Percentiles rank a stretch among this genome's conserved stretches.
Evolutionary conservation across 768 basidiomycete species (phyloP).

Genomic region (Leccinellum luteum): DNA sequence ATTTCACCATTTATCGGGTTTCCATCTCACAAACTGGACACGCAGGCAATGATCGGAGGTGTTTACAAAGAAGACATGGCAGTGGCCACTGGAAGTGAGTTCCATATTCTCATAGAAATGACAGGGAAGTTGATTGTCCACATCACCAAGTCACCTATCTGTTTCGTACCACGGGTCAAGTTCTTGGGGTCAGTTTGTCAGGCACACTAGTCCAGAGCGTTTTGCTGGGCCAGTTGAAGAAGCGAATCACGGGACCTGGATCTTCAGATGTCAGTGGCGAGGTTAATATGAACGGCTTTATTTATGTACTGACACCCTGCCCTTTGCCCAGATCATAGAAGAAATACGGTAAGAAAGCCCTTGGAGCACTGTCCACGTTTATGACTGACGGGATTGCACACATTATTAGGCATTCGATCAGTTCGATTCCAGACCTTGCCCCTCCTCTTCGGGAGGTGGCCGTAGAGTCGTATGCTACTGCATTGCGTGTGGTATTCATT

Average conservation of each 20-base stretch:
- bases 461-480: conserved; percentile 73
- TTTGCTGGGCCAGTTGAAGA: conserved; percentile 64
- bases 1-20: conserved; percentile 5
- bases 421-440: conserved; percentile 63
- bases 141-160: conserved; percentile 78
- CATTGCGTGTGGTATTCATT: conserved; percentile 80
- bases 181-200: conserved; percentile 87
- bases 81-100: conserved; percentile 86
- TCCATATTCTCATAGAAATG: conserved; percentile 9
- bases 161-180: conserved; percentile 93
- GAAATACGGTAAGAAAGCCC: conserved; percentile 51
- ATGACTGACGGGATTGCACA: conserved; percentile 11
- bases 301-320: conserved; percentile 16
- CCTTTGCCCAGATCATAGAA: conserved; percentile 60
- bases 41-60: conserved; percentile 82
- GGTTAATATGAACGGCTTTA: conserved; percentile 24
- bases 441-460: conserved; percentile 58
- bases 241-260: conserved; percentile 73
- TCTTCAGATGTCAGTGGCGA: conserved; percentile 60
- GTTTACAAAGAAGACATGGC: conserved; percentile 81
- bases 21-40: conserved; percentile 5
- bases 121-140: conserved; percentile 4
- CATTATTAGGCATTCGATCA: conserved; percentile 60
- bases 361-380: conserved; percentile 14
- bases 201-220: conserved; percentile 83